A percentile compares a stretch with the other conserved stretches of the same genome.
These are phyloP conservation scores for Helicocarpus griseus DNA, from an alignment of 2,329 filamentous ascomycete species.

Conservation along the genomic window DNA sequence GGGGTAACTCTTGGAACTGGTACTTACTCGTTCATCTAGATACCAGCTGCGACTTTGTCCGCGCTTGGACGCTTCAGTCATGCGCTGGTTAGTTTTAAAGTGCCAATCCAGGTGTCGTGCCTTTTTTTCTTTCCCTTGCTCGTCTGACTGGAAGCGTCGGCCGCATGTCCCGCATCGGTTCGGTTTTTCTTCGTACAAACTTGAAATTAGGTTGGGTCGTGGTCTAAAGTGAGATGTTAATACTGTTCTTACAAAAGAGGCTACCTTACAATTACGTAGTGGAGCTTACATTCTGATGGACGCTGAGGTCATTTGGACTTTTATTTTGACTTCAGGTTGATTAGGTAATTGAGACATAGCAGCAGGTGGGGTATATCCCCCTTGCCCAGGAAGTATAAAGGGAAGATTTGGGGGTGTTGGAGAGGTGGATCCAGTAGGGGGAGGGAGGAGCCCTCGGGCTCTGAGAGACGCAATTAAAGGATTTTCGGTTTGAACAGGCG, in stretches of 20 bases:
- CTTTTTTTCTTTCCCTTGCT: constrained; percentile 74
- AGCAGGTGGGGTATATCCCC: constrained; percentile 27
- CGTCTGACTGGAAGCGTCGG: constrained; percentile 68
- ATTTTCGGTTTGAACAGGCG: constrained; percentile 41
- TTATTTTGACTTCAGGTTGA: constrained; percentile 21
- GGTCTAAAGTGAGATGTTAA: constrained; percentile 41
- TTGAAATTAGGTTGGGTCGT: constrained; percentile 62
- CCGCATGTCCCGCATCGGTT: constrained; percentile 89
- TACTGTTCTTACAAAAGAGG: background rate
- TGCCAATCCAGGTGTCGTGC: constrained; percentile 96
- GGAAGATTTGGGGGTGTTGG: constrained; percentile 33
- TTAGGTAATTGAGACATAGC: constrained; percentile 24
- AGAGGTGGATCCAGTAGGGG: constrained; percentile 34
- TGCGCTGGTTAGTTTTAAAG: constrained; percentile 83
- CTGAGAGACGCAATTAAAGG: constrained; percentile 59
- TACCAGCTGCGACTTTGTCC: constrained; percentile 93
- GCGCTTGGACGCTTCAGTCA: constrained; percentile 73
- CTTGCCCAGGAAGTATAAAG: constrained; percentile 31
- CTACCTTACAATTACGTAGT: constrained; percentile 10
- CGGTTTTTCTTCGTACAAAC: constrained; percentile 70
- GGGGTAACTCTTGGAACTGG: background rate
- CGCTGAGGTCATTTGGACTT: constrained; percentile 49
- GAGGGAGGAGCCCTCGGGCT: constrained; percentile 55
- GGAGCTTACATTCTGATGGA: constrained; percentile 63
- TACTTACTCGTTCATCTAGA: constrained; percentile 69